Conservation (phyloP, 768 basidiomycete species). For the Tulasnella sp. region DNA sequence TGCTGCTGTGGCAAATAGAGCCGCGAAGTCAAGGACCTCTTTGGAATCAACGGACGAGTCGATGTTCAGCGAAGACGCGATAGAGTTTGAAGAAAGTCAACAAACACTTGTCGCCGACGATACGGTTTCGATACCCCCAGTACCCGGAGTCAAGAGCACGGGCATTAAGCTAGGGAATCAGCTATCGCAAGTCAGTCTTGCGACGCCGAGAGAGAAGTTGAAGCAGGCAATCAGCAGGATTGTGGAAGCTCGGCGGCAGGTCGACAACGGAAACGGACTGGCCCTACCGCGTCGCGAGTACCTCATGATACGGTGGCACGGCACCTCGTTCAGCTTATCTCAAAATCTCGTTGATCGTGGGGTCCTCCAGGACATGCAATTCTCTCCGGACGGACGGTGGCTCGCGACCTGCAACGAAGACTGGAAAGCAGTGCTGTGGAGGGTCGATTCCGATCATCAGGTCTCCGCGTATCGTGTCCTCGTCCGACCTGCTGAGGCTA, state of each 20-base stretch:
- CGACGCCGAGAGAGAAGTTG: background rate
- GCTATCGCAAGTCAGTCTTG: background rate
- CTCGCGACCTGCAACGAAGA: background rate
- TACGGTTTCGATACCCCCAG: background rate
- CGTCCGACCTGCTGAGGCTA: background rate
- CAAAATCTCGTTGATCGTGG: background rate
- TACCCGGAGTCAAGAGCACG: background rate
- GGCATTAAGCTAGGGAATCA: background rate
- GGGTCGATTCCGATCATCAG: background rate
- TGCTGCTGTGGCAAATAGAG: background rate
- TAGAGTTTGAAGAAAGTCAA: background rate
- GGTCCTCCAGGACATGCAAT: background rate
- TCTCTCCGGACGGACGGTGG: background rate
- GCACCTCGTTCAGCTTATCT: background rate
- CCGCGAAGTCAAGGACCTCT: background rate
- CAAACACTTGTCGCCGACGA: background rate
- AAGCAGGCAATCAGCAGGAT: background rate
- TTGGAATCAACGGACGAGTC: background rate
- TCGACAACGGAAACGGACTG: background rate
- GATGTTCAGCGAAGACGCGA: background rate
- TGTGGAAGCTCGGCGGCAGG: background rate
- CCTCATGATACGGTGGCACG: background rate
- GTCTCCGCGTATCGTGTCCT: background rate
- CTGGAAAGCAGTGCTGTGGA: background rate
- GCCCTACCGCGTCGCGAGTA: background rate